A percentile compares a stretch with the other conserved stretches of the same genome.
phyloP scores from a whole-genome alignment of 495 filamentous ascomycete species.

The Extremus antarcticus region DNA sequence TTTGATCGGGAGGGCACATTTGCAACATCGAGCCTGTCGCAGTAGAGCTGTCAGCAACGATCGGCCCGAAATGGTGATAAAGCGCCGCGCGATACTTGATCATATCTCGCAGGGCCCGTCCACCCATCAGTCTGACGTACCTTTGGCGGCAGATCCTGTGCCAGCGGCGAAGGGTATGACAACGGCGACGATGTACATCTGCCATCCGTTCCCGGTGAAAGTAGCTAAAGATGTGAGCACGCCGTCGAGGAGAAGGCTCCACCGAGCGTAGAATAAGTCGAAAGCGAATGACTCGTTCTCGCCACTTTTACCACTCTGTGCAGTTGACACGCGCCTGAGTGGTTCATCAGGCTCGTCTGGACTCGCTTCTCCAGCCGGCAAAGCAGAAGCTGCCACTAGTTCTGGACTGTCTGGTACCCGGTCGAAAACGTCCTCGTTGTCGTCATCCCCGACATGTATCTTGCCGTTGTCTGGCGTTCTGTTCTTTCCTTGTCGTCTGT shows the following conservation, averaged over 20 bases:
- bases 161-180: slow-evolving; percentile 44
- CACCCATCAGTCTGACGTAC: no score
- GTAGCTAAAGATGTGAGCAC: slow-evolving; percentile 40
- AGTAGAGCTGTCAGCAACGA: no score
- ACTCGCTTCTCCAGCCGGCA: slow-evolving; percentile 28
- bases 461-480: background rate
- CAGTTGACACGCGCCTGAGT: background rate
- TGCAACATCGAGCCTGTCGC: slow-evolving; percentile 49
- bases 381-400: slow-evolving; percentile 6
- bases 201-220: slow-evolving; percentile 41
- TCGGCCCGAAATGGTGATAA: no score
- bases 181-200: slow-evolving; percentile 42
- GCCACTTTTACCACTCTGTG: background rate
- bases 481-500: slow-evolving; percentile 9
- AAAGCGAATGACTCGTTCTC: slow-evolving; percentile 37
- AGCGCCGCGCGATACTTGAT: no score
- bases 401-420: slow-evolving; percentile 12
- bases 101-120: no score
- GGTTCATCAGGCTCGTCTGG: slow-evolving; percentile 33
- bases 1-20: slow-evolving; percentile 37
- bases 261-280: slow-evolving; percentile 44
- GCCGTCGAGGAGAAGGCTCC: slow-evolving; percentile 42
- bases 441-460: background rate
- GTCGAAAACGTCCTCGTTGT: background rate
- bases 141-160: slow-evolving; percentile 41